phyloP scores from a whole-genome alignment of 1,284 basidiomycete species.

The Vanrija pseudolonga region DNA sequence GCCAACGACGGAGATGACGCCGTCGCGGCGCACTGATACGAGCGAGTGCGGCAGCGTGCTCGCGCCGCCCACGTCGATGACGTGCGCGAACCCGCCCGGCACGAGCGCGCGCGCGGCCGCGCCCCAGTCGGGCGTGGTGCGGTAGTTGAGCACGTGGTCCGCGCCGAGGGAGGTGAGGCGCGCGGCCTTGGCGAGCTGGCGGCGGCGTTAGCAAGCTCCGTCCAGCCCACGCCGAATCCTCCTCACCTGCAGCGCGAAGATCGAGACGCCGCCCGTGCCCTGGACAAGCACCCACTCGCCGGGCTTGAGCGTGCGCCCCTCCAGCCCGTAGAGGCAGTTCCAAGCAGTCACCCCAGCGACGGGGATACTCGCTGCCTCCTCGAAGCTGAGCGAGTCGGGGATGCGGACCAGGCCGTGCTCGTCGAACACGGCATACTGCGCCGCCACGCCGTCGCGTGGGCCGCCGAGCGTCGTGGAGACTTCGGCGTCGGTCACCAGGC shows the following conservation, averaged over 20 bases:
- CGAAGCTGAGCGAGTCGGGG: constrained; percentile 41
- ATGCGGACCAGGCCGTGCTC: constrained; percentile 24
- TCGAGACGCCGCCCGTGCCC: constrained; percentile 50
- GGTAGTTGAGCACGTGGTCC: constrained; percentile 33
- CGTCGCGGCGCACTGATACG: constrained; percentile 51
- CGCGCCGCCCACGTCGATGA: constrained; percentile 59
- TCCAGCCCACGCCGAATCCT: too few relatives aligned
- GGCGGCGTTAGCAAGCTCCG: constrained; percentile 43
- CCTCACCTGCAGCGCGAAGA: constrained; percentile 49
- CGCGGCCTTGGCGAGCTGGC: constrained; percentile 45
- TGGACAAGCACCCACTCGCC: constrained; percentile 48
- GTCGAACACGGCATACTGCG: constrained; percentile 56
- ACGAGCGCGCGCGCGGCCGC: constrained; percentile 35
- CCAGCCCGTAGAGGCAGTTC: constrained; percentile 47
- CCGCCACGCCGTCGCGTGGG: constrained; percentile 56
- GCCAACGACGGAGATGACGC: constrained; percentile 57
- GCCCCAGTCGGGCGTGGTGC: constrained; percentile 40
- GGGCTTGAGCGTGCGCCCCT: constrained; percentile 25
- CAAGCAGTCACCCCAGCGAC: constrained; percentile 50
- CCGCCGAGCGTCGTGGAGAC: constrained; percentile 53
- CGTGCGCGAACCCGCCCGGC: constrained; percentile 53
- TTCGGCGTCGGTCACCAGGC: not conserved
- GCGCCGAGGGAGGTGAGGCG: constrained; percentile 36
- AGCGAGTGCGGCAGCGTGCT: constrained; percentile 55
- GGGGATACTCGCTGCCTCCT: constrained; percentile 45